Evolutionary conservation across 148 eudicot genomes (phyloP), one percentile per base, ranked within the genome.

Genomic region (Diospyros lotus): DNA sequence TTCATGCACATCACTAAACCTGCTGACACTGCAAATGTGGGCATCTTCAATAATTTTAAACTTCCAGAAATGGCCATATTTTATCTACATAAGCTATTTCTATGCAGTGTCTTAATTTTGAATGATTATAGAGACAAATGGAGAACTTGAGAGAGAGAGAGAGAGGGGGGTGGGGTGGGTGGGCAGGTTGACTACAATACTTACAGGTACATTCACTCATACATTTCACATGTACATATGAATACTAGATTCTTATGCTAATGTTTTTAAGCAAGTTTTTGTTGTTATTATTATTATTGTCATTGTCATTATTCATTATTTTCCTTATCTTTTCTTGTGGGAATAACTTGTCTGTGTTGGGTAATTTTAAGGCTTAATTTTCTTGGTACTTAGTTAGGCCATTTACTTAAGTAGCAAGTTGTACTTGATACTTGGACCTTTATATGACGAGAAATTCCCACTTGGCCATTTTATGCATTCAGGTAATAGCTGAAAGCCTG

Each of bases 401-500:
- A 54, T 9, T 13, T 46, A 8, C 17, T 62, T 42, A 40, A 2
- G 62, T 42, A 60, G 18, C 4, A 56, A 45, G 58, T 58, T 48
- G 46, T 67, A 7, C 44, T 70, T 61, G 38, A 53, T 52, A 73
- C 14, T 40, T 62, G 76, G 76, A 73, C 44, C 2, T 72, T 3
- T 58, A 53, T 72, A 5, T 3, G 39, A 75, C 11, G 11, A 55
- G 54, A 58, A 78, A 58, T 11, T 67, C 41, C 44, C 17, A 7
- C 50, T 58, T 64, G 51, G 52, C 66, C 69, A 6, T 76, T 52
- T 69, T 52, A 73, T 79, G 63, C 10, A 75, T 77, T 65, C 87
- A 95, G 99, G 97, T 95, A 17, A 95, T 95, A 72, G 99, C 99
- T 77, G 99, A 95, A 86, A 95, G 97, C 83, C 84, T 92, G 75